Evolutionary conservation across 2,329 filamentous ascomycete species (phyloP).

Genomic region (Onygenales sp.): DNA sequence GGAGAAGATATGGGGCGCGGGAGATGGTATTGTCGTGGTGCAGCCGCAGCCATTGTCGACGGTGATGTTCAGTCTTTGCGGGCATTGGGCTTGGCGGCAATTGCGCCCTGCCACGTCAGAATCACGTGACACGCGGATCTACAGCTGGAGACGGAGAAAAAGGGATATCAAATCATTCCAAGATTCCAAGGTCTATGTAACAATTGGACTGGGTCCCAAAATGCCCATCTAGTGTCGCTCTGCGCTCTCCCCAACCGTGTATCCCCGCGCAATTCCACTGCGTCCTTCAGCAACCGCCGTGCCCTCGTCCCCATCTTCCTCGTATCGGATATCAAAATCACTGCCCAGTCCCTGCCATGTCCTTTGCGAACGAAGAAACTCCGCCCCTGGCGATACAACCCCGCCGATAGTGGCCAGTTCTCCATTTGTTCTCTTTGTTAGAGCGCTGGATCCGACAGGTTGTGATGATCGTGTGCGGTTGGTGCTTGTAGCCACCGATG

Average conservation of each 20-base stretch:
- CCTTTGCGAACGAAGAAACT: constrained; percentile 69
- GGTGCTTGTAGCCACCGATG: constrained; percentile 18
- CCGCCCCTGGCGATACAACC: constrained; percentile 80
- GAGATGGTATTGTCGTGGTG: too few species aligned
- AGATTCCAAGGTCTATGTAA: too few species aligned
- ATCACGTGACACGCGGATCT: not conserved
- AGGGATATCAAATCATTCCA: not conserved
- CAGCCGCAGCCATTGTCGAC: not conserved
- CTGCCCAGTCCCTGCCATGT: constrained; percentile 90
- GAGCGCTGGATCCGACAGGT: constrained; percentile 33
- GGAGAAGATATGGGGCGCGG: too few species aligned
- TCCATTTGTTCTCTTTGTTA: constrained; percentile 57
- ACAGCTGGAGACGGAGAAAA: not conserved
- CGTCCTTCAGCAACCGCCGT: constrained; percentile 67
- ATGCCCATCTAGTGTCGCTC: constrained; percentile 19
- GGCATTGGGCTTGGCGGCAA: not conserved
- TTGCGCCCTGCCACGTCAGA: constrained; percentile 1
- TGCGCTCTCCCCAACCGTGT: constrained; percentile 58
- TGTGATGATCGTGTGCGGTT: constrained; percentile 20
- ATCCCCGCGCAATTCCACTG: constrained; percentile 80
- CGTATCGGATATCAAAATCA: constrained; percentile 60
- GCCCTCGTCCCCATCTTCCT: constrained; percentile 40
- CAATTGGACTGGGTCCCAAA: not conserved
- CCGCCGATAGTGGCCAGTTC: constrained; percentile 76
- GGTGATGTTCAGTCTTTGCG: not conserved